Evolutionary conservation across 2,329 filamentous ascomycete genomes (phyloP).

Genomic region (Daldinia sp.): DNA sequence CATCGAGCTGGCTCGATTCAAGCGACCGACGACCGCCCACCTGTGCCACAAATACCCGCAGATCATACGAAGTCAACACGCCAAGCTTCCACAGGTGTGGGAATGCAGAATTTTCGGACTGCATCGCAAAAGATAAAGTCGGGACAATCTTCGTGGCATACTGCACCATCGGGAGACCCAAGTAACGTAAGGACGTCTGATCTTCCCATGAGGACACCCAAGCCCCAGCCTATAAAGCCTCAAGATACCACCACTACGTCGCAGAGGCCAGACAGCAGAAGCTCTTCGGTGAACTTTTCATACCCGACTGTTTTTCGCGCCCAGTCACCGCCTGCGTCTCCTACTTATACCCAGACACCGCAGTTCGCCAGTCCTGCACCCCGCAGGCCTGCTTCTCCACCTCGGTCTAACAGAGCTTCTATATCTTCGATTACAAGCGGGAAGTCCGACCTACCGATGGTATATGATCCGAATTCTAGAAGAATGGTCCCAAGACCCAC

Average conservation of each 20-base stretch:
- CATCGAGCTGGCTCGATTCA: slow-evolving; percentile 58
- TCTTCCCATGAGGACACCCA: slow-evolving; percentile 55
- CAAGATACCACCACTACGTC: slow-evolving; percentile 49
- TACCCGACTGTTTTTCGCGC: slow-evolving; percentile 63
- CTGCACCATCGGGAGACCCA: slow-evolving; percentile 58
- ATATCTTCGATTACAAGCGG: slow-evolving; percentile 36
- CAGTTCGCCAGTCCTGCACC: slow-evolving; percentile 36
- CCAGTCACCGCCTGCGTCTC: slow-evolving; percentile 56
- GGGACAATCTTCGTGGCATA: slow-evolving; percentile 63
- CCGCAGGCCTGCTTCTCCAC: slow-evolving; percentile 37
- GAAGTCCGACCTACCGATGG: slow-evolving; percentile 54
- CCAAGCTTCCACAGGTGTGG: slow-evolving; percentile 57
- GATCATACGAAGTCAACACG: slow-evolving; percentile 53
- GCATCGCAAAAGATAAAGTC: slow-evolving; percentile 65
- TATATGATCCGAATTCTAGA: slow-evolving; percentile 75
- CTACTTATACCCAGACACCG: slow-evolving; percentile 42
- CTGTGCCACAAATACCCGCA: slow-evolving; percentile 78
- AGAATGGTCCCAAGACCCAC: slow-evolving; percentile 66
- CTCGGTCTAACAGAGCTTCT: slow-evolving; percentile 45
- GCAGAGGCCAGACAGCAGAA: slow-evolving; percentile 61
- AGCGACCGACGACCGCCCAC: slow-evolving; percentile 68
- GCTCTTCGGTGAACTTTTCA: slow-evolving; percentile 68
- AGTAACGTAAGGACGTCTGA: slow-evolving; percentile 61
- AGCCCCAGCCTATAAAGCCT: slow-evolving; percentile 50
- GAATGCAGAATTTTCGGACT: slow-evolving; percentile 63